Percentiles rank a stretch among this genome's conserved stretches.
phyloP scores from a whole-genome alignment of 192 early-diverging fungal genomes.

The Entomortierella lignicola region DNA sequence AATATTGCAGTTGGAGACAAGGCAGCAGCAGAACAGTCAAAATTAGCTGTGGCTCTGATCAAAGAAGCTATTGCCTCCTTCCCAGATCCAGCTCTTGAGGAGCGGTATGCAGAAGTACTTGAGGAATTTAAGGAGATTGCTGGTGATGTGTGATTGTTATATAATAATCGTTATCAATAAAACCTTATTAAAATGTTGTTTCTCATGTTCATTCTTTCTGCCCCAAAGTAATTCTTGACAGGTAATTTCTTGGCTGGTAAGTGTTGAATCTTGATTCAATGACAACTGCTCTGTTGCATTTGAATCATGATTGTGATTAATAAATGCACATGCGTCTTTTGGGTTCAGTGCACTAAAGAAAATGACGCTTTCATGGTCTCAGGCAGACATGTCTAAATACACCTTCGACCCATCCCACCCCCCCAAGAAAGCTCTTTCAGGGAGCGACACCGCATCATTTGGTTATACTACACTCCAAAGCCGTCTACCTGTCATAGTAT shows the following conservation, averaged over 20 bases:
- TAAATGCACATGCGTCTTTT: too few relatives aligned
- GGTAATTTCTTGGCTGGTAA: too few relatives aligned
- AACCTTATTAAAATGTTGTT: too few relatives aligned
- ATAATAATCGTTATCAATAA: too few relatives aligned
- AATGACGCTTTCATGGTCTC: too few relatives aligned
- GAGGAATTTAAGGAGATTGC: constrained; percentile 50
- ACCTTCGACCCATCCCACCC: constrained; percentile 57
- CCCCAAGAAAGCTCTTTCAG: constrained; percentile 70
- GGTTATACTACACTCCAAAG: constrained; percentile 80
- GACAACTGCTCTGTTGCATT: too few relatives aligned
- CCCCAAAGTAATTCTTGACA: too few relatives aligned
- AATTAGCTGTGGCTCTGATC: constrained; percentile 41
- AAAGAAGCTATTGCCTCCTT: constrained; percentile 44
- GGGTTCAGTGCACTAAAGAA: too few relatives aligned
- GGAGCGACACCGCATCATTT: constrained; percentile 73
- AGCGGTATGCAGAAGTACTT: constrained; percentile 44
- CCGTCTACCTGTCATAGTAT: constrained; percentile 87
- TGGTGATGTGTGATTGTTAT: constrained; percentile 6
- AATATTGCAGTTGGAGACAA: constrained; percentile 53
- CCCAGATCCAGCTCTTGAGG: constrained; percentile 46
- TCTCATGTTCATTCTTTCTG: too few relatives aligned
- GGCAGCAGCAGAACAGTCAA: constrained; percentile 43
- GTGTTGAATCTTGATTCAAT: too few relatives aligned
- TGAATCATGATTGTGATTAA: too few relatives aligned
- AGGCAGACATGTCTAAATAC: background rate